Evolutionary conservation across 2,329 filamentous ascomycete species (phyloP), one percentile per base, ranked within the genome.

Genomic region (Hypoxylon sp.): DNA sequence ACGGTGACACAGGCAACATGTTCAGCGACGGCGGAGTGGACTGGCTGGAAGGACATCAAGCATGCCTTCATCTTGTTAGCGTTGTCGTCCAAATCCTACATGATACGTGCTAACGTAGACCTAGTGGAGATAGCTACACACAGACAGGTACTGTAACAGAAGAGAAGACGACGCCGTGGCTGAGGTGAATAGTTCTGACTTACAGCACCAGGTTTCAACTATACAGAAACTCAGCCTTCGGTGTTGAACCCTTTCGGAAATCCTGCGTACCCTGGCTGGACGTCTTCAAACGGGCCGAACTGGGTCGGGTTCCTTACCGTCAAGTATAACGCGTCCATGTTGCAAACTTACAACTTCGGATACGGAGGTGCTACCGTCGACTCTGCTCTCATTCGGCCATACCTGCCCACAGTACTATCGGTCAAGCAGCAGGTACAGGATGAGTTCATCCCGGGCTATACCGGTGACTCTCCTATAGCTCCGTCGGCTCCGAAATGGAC

Each of bases 171-270:
- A 21, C 9, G 23, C 37, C 9, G 32, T 23, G 23, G 16, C 23
- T 32, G 2, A 46, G 23, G 12, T 3, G 34, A 55, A 48, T 11
- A 21, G 14, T 30, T 7, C 41, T 63, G n/a, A 34, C 55, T 43
- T n/a, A 54, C 5, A 23, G n/a, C 5, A 12, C 16, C 14, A 63
- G 84, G 84, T 7, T 91, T 91, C 76, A 78, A 88, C 63, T 78
- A 83, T 43, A 81, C 77, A 9, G 79, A 81, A 21, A 76, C 80
- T 0, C 82, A 87, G 37, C 87, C 89, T 1, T 84, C 80, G 6
- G 68, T 79, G 1, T 74, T 79, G 0, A 88, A 89, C 68, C 87
- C 88, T 0, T 79, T 91, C 46, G 89, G 89, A 0, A 91, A 91
- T 70, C 88, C 88, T 0, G 67, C 79, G 0, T 87, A 85, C 66